These are phyloP conservation scores for Brassica balearica DNA, from an alignment of 441 rosid species.

Conservation along the genomic window DNA sequence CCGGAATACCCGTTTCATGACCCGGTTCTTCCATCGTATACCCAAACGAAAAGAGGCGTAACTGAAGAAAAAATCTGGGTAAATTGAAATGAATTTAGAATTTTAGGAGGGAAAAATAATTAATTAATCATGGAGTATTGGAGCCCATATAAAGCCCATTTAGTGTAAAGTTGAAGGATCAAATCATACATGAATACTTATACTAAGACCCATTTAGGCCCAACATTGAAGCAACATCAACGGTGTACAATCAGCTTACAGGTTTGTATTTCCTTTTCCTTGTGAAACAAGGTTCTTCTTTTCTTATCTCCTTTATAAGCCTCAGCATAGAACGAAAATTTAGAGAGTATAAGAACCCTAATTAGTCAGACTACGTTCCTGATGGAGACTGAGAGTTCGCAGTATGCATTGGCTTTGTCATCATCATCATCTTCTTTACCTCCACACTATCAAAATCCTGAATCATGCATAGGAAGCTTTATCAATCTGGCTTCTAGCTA, in stretches of 20 bases:
- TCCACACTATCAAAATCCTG: neutral
- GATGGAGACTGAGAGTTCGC: neutral
- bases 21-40: conserved; percentile 35
- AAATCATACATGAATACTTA: neutral
- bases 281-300: neutral
- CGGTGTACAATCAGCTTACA: neutral
- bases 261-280: neutral
- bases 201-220: neutral
- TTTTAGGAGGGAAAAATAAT: conserved; percentile 10
- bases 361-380: neutral
- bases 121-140: too few relatives aligned
- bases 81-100: neutral
- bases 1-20: conserved; percentile 30
- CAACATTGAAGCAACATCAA: neutral
- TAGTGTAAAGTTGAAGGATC: neutral
- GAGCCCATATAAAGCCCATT: conserved; percentile 1
- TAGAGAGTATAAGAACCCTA: neutral
- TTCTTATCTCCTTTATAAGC: neutral
- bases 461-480: neutral
- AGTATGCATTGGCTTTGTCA: neutral
- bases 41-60: neutral
- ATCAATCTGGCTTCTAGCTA: neutral
- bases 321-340: neutral
- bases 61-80: conserved; percentile 8
- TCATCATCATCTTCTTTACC: neutral